These are phyloP conservation scores for Silybum marianum DNA, from an alignment of 129 eudicot species.

Conservation along the genomic window DNA sequence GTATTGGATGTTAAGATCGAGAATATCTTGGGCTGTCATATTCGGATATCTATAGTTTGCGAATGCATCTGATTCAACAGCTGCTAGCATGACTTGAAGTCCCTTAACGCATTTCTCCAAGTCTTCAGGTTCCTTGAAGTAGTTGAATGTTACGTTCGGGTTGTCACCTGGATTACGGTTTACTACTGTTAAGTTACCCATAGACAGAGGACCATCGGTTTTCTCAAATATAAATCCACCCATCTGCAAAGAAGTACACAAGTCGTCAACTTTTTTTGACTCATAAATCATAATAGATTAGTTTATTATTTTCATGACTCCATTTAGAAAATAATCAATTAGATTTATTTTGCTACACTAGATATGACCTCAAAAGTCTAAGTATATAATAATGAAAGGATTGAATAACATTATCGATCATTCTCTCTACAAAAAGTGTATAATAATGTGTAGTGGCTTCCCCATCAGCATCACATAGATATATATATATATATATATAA, in stretches of 20 bases:
- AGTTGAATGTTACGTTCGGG: slow-evolving; percentile 65
- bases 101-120: slow-evolving; percentile 50
- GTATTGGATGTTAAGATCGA: slow-evolving; percentile 32
- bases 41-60: slow-evolving; percentile 29
- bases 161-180: slow-evolving; percentile 53
- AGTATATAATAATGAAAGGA: no score
- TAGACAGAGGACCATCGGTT: slow-evolving; percentile 49
- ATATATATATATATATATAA: no score
- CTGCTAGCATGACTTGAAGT: slow-evolving; percentile 41
- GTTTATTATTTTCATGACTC: neutral
- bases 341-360: no score
- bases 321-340: no score
- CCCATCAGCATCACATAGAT: neutral
- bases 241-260: neutral
- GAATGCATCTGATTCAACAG: slow-evolving; percentile 39
- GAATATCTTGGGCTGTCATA: slow-evolving; percentile 35
- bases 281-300: neutral
- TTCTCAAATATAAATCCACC: slow-evolving; percentile 69
- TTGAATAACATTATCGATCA: no score
- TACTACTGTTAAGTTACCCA: slow-evolving; percentile 45
- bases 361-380: no score
- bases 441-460: neutral
- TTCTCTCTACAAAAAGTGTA: no score
- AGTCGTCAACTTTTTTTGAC: neutral
- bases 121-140: slow-evolving; percentile 58